Conservation (phyloP, 2,329 filamentous ascomycete genomes). For the Sporothrix globosa region DNA sequence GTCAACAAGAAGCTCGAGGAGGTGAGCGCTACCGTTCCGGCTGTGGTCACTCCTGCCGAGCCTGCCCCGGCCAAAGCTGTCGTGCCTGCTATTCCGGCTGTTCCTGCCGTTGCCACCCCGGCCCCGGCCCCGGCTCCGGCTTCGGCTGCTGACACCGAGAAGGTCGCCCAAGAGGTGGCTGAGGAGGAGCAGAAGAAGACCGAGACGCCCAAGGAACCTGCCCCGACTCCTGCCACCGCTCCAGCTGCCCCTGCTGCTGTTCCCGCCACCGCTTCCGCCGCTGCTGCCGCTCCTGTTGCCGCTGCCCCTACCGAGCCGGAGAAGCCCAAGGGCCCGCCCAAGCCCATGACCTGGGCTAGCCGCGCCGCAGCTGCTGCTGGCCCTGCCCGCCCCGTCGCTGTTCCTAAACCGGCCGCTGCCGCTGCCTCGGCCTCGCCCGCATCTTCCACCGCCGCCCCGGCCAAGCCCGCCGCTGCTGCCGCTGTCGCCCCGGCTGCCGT, state of each 20-base stretch:
- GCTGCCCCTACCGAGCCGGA: slow-evolving; percentile 50
- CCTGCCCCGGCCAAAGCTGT: slow-evolving; percentile 46
- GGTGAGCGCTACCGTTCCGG: slow-evolving; percentile 48
- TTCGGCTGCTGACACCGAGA: slow-evolving; percentile 51
- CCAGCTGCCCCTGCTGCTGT: slow-evolving; percentile 56
- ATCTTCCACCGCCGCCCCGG: slow-evolving; percentile 53
- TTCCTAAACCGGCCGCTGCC: slow-evolving; percentile 61
- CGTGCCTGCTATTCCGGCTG: slow-evolving; percentile 44
- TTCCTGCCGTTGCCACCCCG: slow-evolving; percentile 35
- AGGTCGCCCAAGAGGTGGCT: slow-evolving; percentile 56
- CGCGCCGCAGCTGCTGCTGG: slow-evolving; percentile 63
- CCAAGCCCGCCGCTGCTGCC: slow-evolving; percentile 45
- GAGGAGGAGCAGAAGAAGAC: slow-evolving; percentile 60
- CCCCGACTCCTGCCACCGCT: slow-evolving; percentile 57
- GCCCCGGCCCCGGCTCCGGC: slow-evolving; percentile 39
- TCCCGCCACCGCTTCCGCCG: slow-evolving; percentile 52
- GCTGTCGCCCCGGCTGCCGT: slow-evolving; percentile 52
- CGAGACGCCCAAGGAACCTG: slow-evolving; percentile 69
- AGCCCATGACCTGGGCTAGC: slow-evolving; percentile 77
- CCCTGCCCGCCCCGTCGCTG: slow-evolving; percentile 55
- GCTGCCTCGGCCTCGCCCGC: slow-evolving; percentile 58
- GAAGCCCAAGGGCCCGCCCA: slow-evolving; percentile 55
- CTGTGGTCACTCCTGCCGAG: slow-evolving; percentile 43
- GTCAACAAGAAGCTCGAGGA: slow-evolving; percentile 80
- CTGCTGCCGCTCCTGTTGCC: slow-evolving; percentile 55